Base-by-base conservation (phyloP, 352 stramenopile species). In the Globisporangium solare region DNA sequence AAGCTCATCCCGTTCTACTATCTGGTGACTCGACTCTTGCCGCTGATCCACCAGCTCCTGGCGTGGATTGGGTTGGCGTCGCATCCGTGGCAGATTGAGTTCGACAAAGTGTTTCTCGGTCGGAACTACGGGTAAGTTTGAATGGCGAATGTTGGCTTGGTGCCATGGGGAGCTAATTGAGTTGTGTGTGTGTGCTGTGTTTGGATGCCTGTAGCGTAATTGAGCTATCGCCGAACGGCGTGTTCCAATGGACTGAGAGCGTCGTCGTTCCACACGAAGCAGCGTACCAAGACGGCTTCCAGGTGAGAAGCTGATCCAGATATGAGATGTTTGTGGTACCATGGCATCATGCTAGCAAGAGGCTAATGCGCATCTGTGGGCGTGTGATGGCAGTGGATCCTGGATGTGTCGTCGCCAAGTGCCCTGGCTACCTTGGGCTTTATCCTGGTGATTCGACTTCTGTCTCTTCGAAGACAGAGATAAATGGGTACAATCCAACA, bases 1-100 rank as follows among this genome's bases (percentile, higher is more conserved):
- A 86, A 88, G 49, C 60, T 91, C 22, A 39, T 86, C 5, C 64
- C 73, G 10, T 88, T 88, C 51, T 80, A 84, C 54, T 73, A 70
- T 37, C 24, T 76, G 7, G 65, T 82, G 54, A 76, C 76, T 3
- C 64, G 71, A 6, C 47, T 79, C n/a, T 66, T 67, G 0, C 74
- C 75, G 1, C 24, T 69, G 12, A 55, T 73, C 27, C 54, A 72
- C 42, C 58, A 53, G 6, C 27, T 61, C 32, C 27, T 64, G 10
- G 49, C n/a, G 13, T 74, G 64, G 64, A 55, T 43, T 47, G 56
- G 43, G 18, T 13, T 66, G 6, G 53, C 57, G 21, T 24, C 45
- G 24, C 54, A 60, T 8, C 61, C 66, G 13, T 89, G 70, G 78
- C 45, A 54, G 37, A 61, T 83, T 35, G 52, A 66, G 6, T 73